Evolutionary conservation across 305 asterid genomes (phyloP).

Genomic region (Solanum chacoense): DNA sequence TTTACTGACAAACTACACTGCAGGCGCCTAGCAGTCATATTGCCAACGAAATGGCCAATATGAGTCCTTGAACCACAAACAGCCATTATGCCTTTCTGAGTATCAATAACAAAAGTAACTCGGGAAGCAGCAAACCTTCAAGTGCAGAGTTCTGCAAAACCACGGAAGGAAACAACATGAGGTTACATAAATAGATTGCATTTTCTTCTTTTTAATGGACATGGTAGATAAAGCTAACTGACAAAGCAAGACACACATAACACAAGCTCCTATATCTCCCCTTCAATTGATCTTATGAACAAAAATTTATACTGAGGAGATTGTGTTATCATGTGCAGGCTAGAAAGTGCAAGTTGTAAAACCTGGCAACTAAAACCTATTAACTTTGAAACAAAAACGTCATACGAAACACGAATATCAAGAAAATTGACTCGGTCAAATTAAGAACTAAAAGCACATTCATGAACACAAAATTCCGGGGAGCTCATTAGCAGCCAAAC

Average conservation of each 20-base stretch:
- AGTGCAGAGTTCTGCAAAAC: background rate
- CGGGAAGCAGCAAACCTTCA: background rate
- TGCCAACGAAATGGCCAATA: background rate
- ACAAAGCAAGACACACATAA: background rate
- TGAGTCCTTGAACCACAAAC: slow-evolving; percentile 1
- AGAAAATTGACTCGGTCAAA: background rate
- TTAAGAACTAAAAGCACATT: background rate
- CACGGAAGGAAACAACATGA: background rate
- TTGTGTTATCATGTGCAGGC: background rate
- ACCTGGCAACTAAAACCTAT: background rate
- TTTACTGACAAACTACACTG: background rate
- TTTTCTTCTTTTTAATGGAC: background rate
- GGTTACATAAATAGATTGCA: background rate
- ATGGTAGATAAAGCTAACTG: background rate
- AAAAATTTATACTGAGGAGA: background rate
- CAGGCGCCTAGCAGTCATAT: background rate
- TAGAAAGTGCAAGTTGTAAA: background rate
- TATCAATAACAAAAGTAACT: background rate
- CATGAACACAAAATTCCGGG: background rate
- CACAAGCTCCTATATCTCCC: background rate
- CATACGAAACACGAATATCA: background rate
- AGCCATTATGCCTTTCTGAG: background rate
- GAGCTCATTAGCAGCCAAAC: background rate
- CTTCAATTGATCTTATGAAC: background rate
- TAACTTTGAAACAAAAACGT: background rate